Conservation (phyloP, 257 asterid genomes). For the Primulina huaijiensis region DNA sequence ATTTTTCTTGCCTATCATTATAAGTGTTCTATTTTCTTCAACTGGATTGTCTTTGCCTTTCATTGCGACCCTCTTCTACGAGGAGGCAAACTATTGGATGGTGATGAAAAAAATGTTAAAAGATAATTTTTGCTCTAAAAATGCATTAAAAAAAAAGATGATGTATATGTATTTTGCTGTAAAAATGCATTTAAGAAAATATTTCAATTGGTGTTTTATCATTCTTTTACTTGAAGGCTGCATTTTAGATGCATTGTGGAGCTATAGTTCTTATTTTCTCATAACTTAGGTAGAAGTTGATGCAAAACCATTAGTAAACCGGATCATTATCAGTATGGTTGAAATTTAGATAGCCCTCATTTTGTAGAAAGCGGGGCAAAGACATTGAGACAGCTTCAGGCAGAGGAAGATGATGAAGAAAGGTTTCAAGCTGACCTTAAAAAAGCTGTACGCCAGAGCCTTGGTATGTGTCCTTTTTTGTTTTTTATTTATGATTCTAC, state of each 20-base stretch:
- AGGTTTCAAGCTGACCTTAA: slow-evolving; percentile 91
- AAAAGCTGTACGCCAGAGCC: slow-evolving; percentile 86
- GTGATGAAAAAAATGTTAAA: background rate
- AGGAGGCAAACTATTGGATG: background rate
- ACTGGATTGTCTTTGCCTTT: background rate
- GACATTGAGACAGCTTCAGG: slow-evolving; percentile 66
- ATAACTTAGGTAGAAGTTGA: background rate
- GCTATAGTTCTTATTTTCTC: slow-evolving; percentile 2
- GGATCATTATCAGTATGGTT: too few species aligned
- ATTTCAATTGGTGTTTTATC: background rate
- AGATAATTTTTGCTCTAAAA: background rate
- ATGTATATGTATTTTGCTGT: background rate
- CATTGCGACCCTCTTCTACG: background rate
- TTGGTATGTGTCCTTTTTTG: slow-evolving; percentile 48
- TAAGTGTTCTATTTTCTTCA: background rate
- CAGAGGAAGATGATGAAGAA: slow-evolving; percentile 84
- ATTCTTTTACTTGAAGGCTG: slow-evolving; percentile 11
- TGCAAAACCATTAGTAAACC: background rate
- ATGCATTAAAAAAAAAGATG: background rate
- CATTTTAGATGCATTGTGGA: slow-evolving; percentile 1
- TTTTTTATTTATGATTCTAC: slow-evolving; percentile 24
- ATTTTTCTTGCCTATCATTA: background rate
- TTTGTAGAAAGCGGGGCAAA: slow-evolving; percentile 53
- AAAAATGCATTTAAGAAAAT: background rate
- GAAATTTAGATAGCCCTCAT: background rate